These are phyloP conservation scores for Chytridium lagenaria DNA, from an alignment of 371 early-diverging fungal species.

Conservation along the genomic window DNA sequence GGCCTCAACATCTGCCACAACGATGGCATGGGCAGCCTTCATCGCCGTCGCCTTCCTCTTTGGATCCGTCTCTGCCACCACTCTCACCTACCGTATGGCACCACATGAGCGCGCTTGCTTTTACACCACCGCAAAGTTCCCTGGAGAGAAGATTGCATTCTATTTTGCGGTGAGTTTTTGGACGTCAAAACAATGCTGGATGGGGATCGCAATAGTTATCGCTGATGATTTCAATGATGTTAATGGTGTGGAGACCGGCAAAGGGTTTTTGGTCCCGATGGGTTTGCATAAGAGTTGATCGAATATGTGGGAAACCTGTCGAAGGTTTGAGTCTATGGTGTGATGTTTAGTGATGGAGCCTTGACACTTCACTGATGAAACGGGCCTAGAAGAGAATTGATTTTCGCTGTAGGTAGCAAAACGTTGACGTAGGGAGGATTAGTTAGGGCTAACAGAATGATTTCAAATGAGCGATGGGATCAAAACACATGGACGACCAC, in stretches of 20 bases:
- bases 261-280: too few species aligned
- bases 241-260: too few species aligned
- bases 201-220: neutral
- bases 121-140: conserved; percentile 60
- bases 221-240: too few species aligned
- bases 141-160: conserved; percentile 80
- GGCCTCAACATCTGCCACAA: neutral
- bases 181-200: neutral
- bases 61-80: conserved; percentile 44
- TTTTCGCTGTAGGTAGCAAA: too few species aligned
- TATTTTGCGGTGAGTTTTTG: conserved; percentile 92
- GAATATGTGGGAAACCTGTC: neutral
- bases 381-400: too few species aligned
- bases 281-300: neutral
- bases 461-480: too few species aligned
- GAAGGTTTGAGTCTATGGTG: too few species aligned
- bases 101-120: conserved; percentile 80
- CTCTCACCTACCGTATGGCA: conserved; percentile 85
- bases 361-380: too few species aligned
- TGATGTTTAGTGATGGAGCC: too few species aligned
- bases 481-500: too few species aligned
- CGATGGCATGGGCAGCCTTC: neutral
- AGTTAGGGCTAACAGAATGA: too few species aligned
- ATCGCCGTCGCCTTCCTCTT: neutral
- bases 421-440: too few species aligned